Percentiles rank a stretch among this genome's conserved stretches.
These are phyloP conservation scores for Cymbopogon flexuosus DNA, from an alignment of 202 grass and related monocot genomes.

Conservation along the genomic window DNA sequence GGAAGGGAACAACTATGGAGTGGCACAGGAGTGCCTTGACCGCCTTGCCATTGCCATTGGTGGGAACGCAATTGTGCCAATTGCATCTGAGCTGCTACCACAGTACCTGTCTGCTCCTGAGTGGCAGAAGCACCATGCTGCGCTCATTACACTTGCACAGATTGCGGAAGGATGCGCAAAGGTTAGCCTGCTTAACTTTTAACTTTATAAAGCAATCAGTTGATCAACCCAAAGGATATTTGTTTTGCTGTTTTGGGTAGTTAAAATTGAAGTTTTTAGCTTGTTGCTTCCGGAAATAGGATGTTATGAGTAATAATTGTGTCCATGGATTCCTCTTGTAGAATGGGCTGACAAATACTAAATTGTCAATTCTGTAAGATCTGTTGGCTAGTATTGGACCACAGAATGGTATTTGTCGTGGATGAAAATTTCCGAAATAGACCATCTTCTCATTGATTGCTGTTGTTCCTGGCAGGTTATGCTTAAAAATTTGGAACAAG, in stretches of 20 bases:
- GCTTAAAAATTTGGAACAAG: conserved; percentile 93
- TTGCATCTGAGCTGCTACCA: conserved; percentile 81
- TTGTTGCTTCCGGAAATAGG: background rate
- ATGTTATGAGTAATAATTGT: background rate
- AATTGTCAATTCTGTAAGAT: background rate
- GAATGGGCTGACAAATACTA: background rate
- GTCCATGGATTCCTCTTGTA: background rate
- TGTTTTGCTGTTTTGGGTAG: background rate
- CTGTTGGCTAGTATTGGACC: background rate
- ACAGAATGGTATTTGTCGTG: background rate
- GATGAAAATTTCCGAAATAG: background rate
- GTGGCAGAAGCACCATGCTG: conserved; percentile 98
- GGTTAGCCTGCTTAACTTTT: conserved; percentile 24
- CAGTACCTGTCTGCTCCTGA: conserved; percentile 69
- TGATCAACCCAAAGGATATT: background rate
- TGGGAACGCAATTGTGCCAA: conserved; percentile 80
- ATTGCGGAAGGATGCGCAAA: conserved; percentile 98
- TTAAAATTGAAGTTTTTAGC: background rate
- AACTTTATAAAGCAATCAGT: background rate
- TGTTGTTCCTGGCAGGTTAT: conserved; percentile 62
- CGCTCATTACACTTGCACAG: conserved; percentile 87
- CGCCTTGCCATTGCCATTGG: conserved; percentile 82
- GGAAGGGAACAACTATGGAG: conserved; percentile 82
- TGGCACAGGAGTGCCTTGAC: conserved; percentile 95
- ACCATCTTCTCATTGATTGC: conserved; percentile 4